Base-by-base conservation (phyloP, 2,329 filamentous ascomycete species). In the Aureobasidium melanogenum region DNA sequence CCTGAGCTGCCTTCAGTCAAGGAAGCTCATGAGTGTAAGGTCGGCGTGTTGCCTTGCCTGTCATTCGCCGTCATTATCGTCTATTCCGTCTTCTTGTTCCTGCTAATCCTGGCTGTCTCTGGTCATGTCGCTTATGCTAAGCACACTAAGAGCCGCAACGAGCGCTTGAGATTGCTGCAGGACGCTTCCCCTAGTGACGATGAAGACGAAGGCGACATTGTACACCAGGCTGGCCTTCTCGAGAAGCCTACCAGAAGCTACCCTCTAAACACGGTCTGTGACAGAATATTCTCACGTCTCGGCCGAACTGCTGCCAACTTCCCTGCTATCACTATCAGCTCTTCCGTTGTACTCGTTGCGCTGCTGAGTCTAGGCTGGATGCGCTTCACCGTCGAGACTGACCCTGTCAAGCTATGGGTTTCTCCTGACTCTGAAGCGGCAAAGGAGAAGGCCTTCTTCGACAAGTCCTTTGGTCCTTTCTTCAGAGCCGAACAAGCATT, bases 321-420 rank as follows among this genome's bases (percentile, higher is more conserved):
- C 69, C 94, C 94, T 0, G 88, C 80, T 2, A 84, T 95, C 64
- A 97, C 92, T 1, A 96, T 97, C 65, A 75, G 80, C 2, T 77
- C 81, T 8, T 93, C 89, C 64, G 72, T 97, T n/a, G 59, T 94
- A 1, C 70, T 94, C 2, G 88, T 97, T 12, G 82, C 80, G 1
- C 72, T 96, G 5, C 79, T 99, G 64, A 97, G 92, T 70, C 75
- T 93, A 38, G 94, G 94, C 1, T 96, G 91, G 90, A 77, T 94
- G 62, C 84, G 84, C 47, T 99, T 99, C 69, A 82, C 89, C n/a
- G 81, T 99, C 38, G 94, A 97, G 73, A 89, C 81, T 24, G 88
- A 97, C 64, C 94, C 94, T 6, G 94, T 95, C 12, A 86, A 89
- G 51, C 79, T 99, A 9, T 99, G 94, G 94, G 94, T 99, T n/a